Evolutionary conservation across 106 monocot genomes (phyloP).

Genomic region (Dioscorea dumetorum): DNA sequence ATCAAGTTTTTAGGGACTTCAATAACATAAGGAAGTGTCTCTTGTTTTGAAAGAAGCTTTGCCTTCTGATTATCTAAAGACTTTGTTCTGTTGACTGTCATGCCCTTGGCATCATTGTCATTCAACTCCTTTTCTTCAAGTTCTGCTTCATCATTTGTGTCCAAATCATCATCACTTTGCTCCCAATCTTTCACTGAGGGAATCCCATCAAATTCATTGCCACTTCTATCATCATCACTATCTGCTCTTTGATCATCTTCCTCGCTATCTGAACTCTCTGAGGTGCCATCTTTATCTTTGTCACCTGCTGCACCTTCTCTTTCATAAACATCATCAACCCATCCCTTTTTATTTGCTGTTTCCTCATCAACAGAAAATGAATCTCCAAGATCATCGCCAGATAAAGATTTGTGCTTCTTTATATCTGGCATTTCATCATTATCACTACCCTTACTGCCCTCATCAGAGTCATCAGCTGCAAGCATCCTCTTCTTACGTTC

Average conservation of each 20-base stretch:
- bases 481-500: slow-evolving; percentile 80
- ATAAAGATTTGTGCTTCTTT: slow-evolving; percentile 44
- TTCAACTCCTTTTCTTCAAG: slow-evolving; percentile 23
- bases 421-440: slow-evolving; percentile 14
- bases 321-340: slow-evolving; percentile 70
- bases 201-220: slow-evolving; percentile 20
- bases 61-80: slow-evolving; percentile 5
- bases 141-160: slow-evolving; percentile 28
- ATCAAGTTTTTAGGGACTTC: slow-evolving; percentile 65
- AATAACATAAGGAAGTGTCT: slow-evolving; percentile 79
- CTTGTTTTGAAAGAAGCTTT: slow-evolving; percentile 16
- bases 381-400: slow-evolving; percentile 97
- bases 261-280: slow-evolving; percentile 34
- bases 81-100: slow-evolving; percentile 3
- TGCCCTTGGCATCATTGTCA: slow-evolving; percentile 4
- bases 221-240: slow-evolving; percentile 17
- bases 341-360: slow-evolving; percentile 29
- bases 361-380: slow-evolving; percentile 46
- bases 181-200: slow-evolving; percentile 63
- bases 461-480: slow-evolving; percentile 48
- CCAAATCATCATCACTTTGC: slow-evolving; percentile 75
- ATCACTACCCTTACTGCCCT: slow-evolving; percentile 37
- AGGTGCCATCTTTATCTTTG: slow-evolving; percentile 20
- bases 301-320: slow-evolving; percentile 17
- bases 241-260: slow-evolving; percentile 27